Conservation (phyloP, 129 eudicot genomes). For the Artemisia argyi region DNA sequence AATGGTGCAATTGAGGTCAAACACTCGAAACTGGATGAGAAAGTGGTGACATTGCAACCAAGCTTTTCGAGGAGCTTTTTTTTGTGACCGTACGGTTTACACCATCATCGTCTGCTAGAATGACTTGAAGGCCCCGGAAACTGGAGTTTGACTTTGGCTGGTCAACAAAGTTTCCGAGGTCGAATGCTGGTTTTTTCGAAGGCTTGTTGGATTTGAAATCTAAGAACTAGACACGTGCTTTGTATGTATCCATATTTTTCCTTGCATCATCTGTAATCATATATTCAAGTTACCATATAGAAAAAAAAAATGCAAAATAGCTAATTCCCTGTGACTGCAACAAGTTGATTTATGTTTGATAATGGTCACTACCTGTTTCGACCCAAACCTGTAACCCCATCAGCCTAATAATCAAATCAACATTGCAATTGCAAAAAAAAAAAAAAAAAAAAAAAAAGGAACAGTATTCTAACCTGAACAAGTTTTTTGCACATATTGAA, state of each 20-base stretch:
- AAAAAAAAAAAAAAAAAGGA: slow-evolving; percentile 8
- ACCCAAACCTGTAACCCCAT: too few relatives aligned
- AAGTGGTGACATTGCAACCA: slow-evolving; percentile 72
- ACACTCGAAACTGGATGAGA: slow-evolving; percentile 77
- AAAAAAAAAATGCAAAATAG: slow-evolving; percentile 2
- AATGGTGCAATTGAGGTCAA: slow-evolving; percentile 49
- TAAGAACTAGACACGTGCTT: slow-evolving; percentile 63
- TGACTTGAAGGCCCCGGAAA: slow-evolving; percentile 69
- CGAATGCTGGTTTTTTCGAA: slow-evolving; percentile 36
- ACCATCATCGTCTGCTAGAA: slow-evolving; percentile 73
- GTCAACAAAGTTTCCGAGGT: slow-evolving; percentile 38
- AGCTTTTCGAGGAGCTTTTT: slow-evolving; percentile 76
- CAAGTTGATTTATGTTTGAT: too few relatives aligned
- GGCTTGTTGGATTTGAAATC: slow-evolving; percentile 57
- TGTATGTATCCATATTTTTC: slow-evolving; percentile 64
- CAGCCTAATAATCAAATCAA: slow-evolving; percentile 11
- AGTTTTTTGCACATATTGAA: slow-evolving; percentile 83
- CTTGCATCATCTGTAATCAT: slow-evolving; percentile 81
- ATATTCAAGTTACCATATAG: background rate
- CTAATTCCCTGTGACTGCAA: too few relatives aligned
- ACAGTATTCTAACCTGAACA: slow-evolving; percentile 64
- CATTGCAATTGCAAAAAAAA: slow-evolving; percentile 8
- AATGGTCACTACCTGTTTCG: background rate
- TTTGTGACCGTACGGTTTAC: slow-evolving; percentile 75
- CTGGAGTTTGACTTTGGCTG: slow-evolving; percentile 57